Base-by-base conservation (phyloP, 2,329 filamentous ascomycete species). In the Hawksworthiomyces lignivorus region DNA sequence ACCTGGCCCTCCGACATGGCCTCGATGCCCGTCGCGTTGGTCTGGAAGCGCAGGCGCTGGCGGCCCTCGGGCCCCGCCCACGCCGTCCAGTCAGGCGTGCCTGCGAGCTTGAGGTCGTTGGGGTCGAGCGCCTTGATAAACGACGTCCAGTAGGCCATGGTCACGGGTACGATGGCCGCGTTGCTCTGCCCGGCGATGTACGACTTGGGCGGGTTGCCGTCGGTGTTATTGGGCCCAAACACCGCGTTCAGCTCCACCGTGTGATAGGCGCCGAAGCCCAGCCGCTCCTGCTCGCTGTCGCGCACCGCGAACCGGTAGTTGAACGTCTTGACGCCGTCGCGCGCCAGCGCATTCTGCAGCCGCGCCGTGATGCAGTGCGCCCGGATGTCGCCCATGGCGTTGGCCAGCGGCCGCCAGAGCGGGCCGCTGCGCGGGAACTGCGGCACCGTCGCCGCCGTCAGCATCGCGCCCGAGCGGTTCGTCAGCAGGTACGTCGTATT, bases 61-160 rank as follows among this genome's bases (percentile, higher is more conserved):
- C 56, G 55, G 19, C 49, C 49, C 41, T 54, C 50, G 9, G 45
- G 39, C 2, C 47, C 56, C 41, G 51, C 54, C 54, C 68, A 77
- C 11, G 58, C 56, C 45, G 62, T 58, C 77, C 77, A 81, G 42
- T 57, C 58, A 5, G 74, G 72, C 34, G 63, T 64, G 0, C 65
- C 68, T 1, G 46, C 31, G 11, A 43, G 32, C 36, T 60, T 49
- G 11, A 73, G 65, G 44, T 67, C 60, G 14, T 87, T 88, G 0
- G 84, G 84, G 56, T 87, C 69, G 31, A 77, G 68, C 1, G 65
- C 67, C 18, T 73, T 63, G 46, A 88, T 76, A 55, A 88, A 88
- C 48, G 77, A 84, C 2, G 78, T 75, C 82, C 82, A 87, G 59
- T 87, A 88, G 0, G 68, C 70, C 54, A 85, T 80, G 28, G 84